Evolutionary conservation across 768 basidiomycete genomes (phyloP).

Genomic region (Tricholoma sp.): DNA sequence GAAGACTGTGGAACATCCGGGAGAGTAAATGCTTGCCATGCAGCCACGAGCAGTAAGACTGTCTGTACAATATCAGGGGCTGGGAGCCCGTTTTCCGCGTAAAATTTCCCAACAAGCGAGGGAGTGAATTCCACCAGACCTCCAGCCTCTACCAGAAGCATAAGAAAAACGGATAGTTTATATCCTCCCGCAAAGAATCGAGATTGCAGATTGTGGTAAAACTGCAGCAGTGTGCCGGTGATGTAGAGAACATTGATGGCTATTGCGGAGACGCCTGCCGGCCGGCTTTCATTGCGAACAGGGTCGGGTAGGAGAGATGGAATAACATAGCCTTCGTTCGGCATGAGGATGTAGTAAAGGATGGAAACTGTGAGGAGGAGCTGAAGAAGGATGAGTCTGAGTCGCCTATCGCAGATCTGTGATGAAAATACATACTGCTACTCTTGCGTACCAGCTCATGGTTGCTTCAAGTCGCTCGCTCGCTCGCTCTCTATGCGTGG

Average conservation of each 20-base stretch:
- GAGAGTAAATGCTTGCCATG: slow-evolving; percentile 7
- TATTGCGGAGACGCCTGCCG: neutral
- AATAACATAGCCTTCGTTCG: slow-evolving; percentile 4
- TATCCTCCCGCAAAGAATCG: slow-evolving; percentile 19
- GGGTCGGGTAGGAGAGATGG: neutral
- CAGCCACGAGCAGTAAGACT: neutral
- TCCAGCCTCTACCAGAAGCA: neutral
- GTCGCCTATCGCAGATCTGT: neutral
- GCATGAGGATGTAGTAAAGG: slow-evolving; percentile 1
- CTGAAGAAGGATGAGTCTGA: neutral
- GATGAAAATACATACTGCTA: neutral
- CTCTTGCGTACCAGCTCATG: neutral
- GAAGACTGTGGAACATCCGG: neutral
- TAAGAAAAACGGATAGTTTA: slow-evolving; percentile 5
- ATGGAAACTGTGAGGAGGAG: slow-evolving; percentile 4
- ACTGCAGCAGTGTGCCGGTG: slow-evolving; percentile 15
- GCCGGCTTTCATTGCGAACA: neutral
- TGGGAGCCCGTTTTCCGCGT: neutral
- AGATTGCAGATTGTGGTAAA: slow-evolving; percentile 18
- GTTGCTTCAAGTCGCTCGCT: slow-evolving; percentile 17
- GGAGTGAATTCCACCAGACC: slow-evolving; percentile 2
- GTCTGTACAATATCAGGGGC: neutral
- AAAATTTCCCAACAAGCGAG: slow-evolving; percentile 1
- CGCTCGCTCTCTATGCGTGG: slow-evolving; percentile 25
- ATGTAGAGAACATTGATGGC: slow-evolving; percentile 1